Conservation (phyloP, 345 rosid species). For the Brassica incana region DNA sequence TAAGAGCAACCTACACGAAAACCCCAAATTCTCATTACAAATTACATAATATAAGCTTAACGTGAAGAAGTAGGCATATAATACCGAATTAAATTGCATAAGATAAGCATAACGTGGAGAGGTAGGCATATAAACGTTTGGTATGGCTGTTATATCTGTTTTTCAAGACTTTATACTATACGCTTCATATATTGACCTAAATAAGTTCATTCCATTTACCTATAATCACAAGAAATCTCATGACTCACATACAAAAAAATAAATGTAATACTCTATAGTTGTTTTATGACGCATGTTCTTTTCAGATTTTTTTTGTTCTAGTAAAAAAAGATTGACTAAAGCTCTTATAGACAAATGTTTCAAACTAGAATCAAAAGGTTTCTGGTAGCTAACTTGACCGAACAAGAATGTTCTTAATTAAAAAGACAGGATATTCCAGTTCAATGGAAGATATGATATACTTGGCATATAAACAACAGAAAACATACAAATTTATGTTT, state of each 20-base stretch:
- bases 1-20: slow-evolving; percentile 33
- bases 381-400: slow-evolving; percentile 25
- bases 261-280: background rate
- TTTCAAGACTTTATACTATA: slow-evolving; percentile 31
- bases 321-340: background rate
- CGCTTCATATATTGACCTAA: slow-evolving; percentile 19
- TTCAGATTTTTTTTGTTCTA: background rate
- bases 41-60: slow-evolving; percentile 20
- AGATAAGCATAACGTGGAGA: slow-evolving; percentile 35
- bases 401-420: slow-evolving; percentile 20
- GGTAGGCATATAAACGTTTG: slow-evolving; percentile 32
- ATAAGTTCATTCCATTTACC: slow-evolving; percentile 6
- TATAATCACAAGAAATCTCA: slow-evolving; percentile 28
- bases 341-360: background rate
- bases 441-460: background rate
- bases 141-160: slow-evolving; percentile 40
- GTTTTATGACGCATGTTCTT: slow-evolving; percentile 14
- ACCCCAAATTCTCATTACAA: slow-evolving; percentile 14
- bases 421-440: background rate
- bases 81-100: slow-evolving; percentile 16
- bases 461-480: background rate
- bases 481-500: background rate
- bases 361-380: slow-evolving; percentile 1
- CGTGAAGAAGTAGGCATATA: slow-evolving; percentile 33
- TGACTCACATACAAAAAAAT: background rate